Base-by-base conservation (phyloP, 345 rosid species). In the Erucastrum elatum region DNA sequence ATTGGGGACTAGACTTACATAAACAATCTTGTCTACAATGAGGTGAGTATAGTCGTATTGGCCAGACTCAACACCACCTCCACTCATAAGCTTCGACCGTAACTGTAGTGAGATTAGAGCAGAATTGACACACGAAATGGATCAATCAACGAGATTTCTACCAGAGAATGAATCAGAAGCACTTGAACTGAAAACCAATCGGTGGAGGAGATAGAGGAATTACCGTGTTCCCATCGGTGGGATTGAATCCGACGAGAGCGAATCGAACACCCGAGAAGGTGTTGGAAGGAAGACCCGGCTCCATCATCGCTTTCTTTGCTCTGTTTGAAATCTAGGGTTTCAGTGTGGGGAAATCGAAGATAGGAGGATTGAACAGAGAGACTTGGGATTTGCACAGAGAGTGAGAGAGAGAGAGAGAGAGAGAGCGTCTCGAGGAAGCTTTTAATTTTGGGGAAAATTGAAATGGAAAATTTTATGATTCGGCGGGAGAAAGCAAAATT, bases 1-100 rank as follows among this genome's bases (percentile, higher is more conserved):
- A n/a, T n/a, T 2, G 29, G 34, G 27, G 3, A n/a, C 1, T 12
- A 21, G 25, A 84, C 90, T 70, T 81, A 93, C 99, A 76, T 83
- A 84, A 77, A 84, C 88, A 77, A 88, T 79, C 53, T 83, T 87
- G 75, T 91, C 90, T 17, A 95, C 98, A 13, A 95, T 84, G 41
- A 93, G 83, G 39, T 91, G 98, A 68, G 93, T 89, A 81, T 86
- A 89, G 49, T 27, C 75, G 70, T 80, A 72, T 51, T 72, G 88
- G 21, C 82, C 88, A 46, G 76, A 85, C 17, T 90, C 99, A 35
- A 88, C 86, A 67, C 89, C 98, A 31, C 94, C 97, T 56, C 93
- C 89, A 9, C 77, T 78, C 49, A 87, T 8, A 58, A 91, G 94
- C 98, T 90, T 95, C 0, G 88, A 82, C 33, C 89, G 87, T 68